Evolutionary conservation across 768 basidiomycete genomes (phyloP).

Genomic region (Trametes sanguinea): DNA sequence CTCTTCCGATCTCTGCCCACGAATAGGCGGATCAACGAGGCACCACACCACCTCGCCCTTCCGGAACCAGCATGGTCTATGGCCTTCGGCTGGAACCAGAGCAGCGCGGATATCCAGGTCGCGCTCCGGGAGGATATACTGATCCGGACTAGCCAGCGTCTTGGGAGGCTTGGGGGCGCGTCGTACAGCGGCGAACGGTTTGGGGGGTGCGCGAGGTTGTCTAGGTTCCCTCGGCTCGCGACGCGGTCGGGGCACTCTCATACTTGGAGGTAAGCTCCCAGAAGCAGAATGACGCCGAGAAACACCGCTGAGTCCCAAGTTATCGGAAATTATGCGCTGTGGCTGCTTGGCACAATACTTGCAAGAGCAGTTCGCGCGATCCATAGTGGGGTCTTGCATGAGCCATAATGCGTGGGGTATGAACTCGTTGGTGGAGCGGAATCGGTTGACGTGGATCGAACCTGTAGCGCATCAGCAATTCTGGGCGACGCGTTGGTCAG

Average conservation of each 20-base stretch:
- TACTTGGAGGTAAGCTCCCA: background rate
- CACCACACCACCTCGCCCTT: conserved; percentile 76
- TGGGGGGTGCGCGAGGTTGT: conserved; percentile 24
- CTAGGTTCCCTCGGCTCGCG: conserved; percentile 17
- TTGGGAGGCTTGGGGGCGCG: conserved; percentile 39
- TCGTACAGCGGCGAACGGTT: conserved; percentile 46
- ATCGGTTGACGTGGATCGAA: conserved; percentile 50
- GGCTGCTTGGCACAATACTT: conserved; percentile 75
- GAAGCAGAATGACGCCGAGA: conserved; percentile 33
- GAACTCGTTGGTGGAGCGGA: conserved; percentile 85
- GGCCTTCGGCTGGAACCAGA: conserved; percentile 44
- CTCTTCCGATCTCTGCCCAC: conserved; percentile 39
- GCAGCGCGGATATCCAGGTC: conserved; percentile 65
- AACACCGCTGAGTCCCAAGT: conserved; percentile 50
- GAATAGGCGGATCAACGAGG: conserved; percentile 52
- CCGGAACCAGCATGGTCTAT: conserved; percentile 62
- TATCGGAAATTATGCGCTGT: conserved; percentile 68
- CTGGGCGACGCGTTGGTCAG: background rate
- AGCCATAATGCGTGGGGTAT: conserved; percentile 85
- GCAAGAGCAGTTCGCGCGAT: conserved; percentile 60
- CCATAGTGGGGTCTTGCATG: conserved; percentile 50
- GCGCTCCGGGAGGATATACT: conserved; percentile 60
- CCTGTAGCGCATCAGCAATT: conserved; percentile 25
- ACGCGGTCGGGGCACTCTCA: conserved; percentile 5
- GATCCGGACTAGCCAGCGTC: conserved; percentile 40